Evolutionary conservation across 2,329 filamentous ascomycete species (phyloP), one percentile per base, ranked within the genome.

Genomic region (Fusarium sp.): DNA sequence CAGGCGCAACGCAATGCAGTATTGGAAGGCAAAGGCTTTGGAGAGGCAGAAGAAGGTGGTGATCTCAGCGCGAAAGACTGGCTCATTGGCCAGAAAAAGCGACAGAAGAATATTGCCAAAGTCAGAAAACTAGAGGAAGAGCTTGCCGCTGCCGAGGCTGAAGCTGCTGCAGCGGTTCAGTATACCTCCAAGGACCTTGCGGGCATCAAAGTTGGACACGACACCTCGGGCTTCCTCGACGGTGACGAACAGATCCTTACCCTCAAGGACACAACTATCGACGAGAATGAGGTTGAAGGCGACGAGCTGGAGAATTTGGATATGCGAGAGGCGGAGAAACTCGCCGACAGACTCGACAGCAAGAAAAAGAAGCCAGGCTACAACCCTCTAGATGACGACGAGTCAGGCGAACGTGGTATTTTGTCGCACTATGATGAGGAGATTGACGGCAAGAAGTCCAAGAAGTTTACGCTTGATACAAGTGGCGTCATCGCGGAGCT

Each of bases 391-490:
- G 83, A 93, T 69, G 83, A 90, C 34, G 90, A 91, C 45, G 86
- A 89, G 28, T 86, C 86, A 25, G 90, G 87, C 14, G 84, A 90
- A 61, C 86, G 86, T 19, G 86, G 87, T 8, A 89, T 99, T 25
- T 82, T 99, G 43, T 89, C 92, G 16, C 95, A 99, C 73, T 99
- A 99, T 76, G 96, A 98, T 74, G 96, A 98, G 69, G 95, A 97
- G 76, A 97, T 98, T 55, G 88, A 91, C 37, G 94, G 94, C 58
- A 97, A 97, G 81, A 96, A 97, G 82, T 84, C 86, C 58, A 97
- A 97, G 78, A 87, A 88, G 25, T 99, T 99, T 74, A 97, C 93
- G 0, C 84, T 99, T 18, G 93, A 97, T 78, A 90, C 90, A 4
- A 86, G 90, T 65, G 94, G 94, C 4, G 90, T 88, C 34, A 90